Evolutionary conservation across 805 yeast genomes (phyloP).

Genomic region (Candida schatavii): DNA sequence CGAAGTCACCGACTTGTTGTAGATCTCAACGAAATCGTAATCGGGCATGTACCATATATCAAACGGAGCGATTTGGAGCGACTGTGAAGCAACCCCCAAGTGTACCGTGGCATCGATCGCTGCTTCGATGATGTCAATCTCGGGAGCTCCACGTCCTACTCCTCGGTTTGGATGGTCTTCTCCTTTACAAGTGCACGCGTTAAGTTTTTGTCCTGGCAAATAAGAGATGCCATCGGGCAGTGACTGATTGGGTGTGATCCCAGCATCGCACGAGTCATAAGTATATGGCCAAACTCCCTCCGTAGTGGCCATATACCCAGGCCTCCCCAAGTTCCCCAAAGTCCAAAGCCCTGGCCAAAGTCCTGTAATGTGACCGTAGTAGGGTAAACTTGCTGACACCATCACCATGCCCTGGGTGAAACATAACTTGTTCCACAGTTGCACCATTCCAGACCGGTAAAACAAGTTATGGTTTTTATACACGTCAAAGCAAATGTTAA

Average conservation of each 20-base stretch:
- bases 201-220: slow-evolving; percentile 38
- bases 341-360: slow-evolving; percentile 45
- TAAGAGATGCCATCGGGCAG: slow-evolving; percentile 41
- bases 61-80: slow-evolving; percentile 87
- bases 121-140: slow-evolving; percentile 89
- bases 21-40: slow-evolving; percentile 71
- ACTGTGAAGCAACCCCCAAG: slow-evolving; percentile 82
- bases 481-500: slow-evolving; percentile 36
- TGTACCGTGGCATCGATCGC: slow-evolving; percentile 54
- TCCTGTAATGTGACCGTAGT: slow-evolving; percentile 35
- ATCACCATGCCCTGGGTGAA: slow-evolving; percentile 34
- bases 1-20: slow-evolving; percentile 64
- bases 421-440: slow-evolving; percentile 39
- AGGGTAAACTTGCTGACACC: slow-evolving; percentile 33
- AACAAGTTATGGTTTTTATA: slow-evolving; percentile 32
- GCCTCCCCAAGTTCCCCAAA: slow-evolving; percentile 39
- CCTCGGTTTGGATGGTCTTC: slow-evolving; percentile 39
- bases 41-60: slow-evolving; percentile 95
- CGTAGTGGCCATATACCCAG: slow-evolving; percentile 35
- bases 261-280: slow-evolving; percentile 38
- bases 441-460: slow-evolving; percentile 41
- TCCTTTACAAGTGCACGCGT: slow-evolving; percentile 33
- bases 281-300: slow-evolving; percentile 44
- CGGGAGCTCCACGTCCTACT: slow-evolving; percentile 46
- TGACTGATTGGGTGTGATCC: slow-evolving; percentile 40